A percentile compares a stretch with the other conserved stretches of the same genome.
phyloP scores from a whole-genome alignment of 2,329 filamentous ascomycete genomes.

The Cercospora sp. region DNA sequence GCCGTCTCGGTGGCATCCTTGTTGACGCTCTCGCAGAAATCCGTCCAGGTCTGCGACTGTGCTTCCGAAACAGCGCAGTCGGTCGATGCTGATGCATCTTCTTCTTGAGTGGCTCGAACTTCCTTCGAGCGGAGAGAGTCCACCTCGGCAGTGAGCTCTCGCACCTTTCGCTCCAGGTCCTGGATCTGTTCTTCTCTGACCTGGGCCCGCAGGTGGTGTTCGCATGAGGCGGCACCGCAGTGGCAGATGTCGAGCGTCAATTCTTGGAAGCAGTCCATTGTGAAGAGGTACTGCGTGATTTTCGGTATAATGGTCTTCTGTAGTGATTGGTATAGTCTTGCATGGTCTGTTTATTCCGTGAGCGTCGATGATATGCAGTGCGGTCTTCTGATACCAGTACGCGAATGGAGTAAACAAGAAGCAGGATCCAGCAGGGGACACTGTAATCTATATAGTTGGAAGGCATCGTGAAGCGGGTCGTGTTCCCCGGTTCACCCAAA shows the following conservation, averaged over 20 bases:
- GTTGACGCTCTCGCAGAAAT: not conserved
- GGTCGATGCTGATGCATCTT: not conserved
- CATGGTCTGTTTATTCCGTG: not conserved
- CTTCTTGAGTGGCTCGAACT: not conserved
- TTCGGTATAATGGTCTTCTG: not conserved
- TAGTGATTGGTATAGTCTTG: not conserved
- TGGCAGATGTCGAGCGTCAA: not conserved
- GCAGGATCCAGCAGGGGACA: not conserved
- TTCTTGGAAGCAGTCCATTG: not conserved
- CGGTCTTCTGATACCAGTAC: not conserved
- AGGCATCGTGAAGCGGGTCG: not conserved
- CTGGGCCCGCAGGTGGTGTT: not conserved
- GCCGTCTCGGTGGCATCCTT: not conserved
- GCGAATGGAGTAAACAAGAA: not conserved
- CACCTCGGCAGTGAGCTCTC: not conserved
- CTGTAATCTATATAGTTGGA: not conserved
- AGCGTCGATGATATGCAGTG: not conserved
- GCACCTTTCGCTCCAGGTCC: no score
- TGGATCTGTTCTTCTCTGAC: no score
- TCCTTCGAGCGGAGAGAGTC: not conserved
- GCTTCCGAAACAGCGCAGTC: not conserved
- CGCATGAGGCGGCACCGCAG: not conserved
- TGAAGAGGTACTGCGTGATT: not conserved
- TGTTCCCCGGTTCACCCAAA: not conserved
- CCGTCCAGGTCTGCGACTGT: not conserved